Conservation (phyloP, 257 asterid species). For the Oldenlandia corymbosa region DNA sequence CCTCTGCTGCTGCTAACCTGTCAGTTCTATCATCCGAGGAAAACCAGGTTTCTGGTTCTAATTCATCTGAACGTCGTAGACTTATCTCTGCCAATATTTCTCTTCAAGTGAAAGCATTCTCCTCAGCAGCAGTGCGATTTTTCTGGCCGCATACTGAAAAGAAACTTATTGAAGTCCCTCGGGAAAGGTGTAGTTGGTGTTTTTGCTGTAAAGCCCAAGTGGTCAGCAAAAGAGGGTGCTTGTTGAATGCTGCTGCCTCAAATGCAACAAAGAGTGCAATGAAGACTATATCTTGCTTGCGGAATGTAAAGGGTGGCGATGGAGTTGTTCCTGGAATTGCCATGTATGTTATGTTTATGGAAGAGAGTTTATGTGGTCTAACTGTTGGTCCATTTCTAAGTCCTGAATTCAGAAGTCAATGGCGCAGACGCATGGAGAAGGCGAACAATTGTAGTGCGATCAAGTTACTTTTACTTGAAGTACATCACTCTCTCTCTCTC, state of each 20-base stretch:
- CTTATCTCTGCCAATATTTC: slow-evolving; percentile 41
- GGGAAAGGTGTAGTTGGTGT: slow-evolving; percentile 97
- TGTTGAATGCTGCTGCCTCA: slow-evolving; percentile 80
- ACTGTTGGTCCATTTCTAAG: slow-evolving; percentile 56
- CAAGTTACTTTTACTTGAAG: slow-evolving; percentile 69
- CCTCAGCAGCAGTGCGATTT: slow-evolving; percentile 55
- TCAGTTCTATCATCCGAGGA: slow-evolving; percentile 65
- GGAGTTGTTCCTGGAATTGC: slow-evolving; percentile 56
- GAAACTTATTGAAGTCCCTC: slow-evolving; percentile 67
- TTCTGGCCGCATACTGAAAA: slow-evolving; percentile 82
- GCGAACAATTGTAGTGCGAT: slow-evolving; percentile 45
- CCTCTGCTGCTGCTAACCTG: slow-evolving; percentile 81
- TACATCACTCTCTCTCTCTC: slow-evolving; percentile 11
- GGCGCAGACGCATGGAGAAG: slow-evolving; percentile 65
- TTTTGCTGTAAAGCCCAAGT: slow-evolving; percentile 62
- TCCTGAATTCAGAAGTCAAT: slow-evolving; percentile 48
- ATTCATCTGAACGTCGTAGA: slow-evolving; percentile 43
- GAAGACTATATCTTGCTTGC: slow-evolving; percentile 52
- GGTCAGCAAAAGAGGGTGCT: slow-evolving; percentile 66
- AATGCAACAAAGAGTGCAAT: slow-evolving; percentile 60
- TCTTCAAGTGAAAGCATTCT: slow-evolving; percentile 74
- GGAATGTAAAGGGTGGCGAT: slow-evolving; percentile 51
- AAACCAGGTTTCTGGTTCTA: slow-evolving; percentile 36
- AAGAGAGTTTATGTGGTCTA: slow-evolving; percentile 76
- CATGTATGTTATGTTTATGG: slow-evolving; percentile 54